These are phyloP conservation scores for Sporothrix pallida DNA, from an alignment of 2,329 filamentous ascomycete genomes.

Conservation along the genomic window DNA sequence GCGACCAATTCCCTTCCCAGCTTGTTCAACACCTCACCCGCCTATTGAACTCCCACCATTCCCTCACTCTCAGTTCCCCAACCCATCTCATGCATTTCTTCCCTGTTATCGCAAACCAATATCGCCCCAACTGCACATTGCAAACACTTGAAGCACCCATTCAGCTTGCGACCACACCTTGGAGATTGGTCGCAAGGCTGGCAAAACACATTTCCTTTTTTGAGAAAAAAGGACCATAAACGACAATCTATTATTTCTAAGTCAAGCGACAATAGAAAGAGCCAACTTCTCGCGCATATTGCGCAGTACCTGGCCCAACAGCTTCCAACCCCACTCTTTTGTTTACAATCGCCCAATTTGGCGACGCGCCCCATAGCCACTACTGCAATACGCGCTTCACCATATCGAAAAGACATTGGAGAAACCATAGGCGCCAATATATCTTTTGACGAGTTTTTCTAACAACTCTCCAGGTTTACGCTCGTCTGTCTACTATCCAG, in stretches of 20 bases:
- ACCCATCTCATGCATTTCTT: too few relatives aligned
- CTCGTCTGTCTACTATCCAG: conserved; percentile 79
- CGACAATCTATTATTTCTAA: not conserved
- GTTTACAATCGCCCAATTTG: conserved; percentile 19
- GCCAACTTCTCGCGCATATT: not conserved
- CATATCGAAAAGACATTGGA: not conserved
- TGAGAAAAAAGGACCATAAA: too few relatives aligned
- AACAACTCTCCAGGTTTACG: conserved; percentile 67
- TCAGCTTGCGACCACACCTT: not conserved
- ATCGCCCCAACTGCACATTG: too few relatives aligned
- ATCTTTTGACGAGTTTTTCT: not conserved
- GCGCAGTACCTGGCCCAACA: not conserved
- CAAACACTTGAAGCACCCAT: not conserved
- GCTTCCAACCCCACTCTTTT: conserved; percentile 22
- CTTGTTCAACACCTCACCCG: too few relatives aligned
- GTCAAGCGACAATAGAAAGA: not conserved
- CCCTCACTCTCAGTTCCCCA: not conserved
- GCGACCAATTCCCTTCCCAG: not conserved
- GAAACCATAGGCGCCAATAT: not conserved
- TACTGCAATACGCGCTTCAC: not conserved
- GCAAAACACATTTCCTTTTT: too few relatives aligned
- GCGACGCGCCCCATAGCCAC: conserved; percentile 9
- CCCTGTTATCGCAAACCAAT: too few relatives aligned
- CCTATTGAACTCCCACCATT: too few relatives aligned
- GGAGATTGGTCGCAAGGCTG: too few relatives aligned